A percentile compares a stretch with the other conserved stretches of the same genome.
Evolutionary conservation across 1,284 basidiomycete genomes (phyloP).

Genomic region (Boletus nobilissimus): DNA sequence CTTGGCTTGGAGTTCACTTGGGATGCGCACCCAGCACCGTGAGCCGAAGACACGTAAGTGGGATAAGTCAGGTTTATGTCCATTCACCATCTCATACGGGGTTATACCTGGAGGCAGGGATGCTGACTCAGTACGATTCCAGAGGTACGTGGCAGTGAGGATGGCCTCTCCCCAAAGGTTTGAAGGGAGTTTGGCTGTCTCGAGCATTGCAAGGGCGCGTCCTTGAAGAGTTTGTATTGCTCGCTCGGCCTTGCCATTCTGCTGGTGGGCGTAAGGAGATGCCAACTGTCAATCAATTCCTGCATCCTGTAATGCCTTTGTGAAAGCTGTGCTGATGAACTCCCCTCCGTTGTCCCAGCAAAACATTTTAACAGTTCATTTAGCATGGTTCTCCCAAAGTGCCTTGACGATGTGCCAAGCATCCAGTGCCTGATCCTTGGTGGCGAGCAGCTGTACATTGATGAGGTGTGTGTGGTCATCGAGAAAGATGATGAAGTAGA

Average conservation of each 20-base stretch:
- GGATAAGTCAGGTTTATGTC: neutral
- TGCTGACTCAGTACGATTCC: neutral
- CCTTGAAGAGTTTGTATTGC: neutral
- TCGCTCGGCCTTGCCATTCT: neutral
- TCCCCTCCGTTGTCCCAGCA: neutral
- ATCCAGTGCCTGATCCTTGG: neutral
- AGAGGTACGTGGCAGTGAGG: neutral
- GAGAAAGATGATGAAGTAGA: constrained; percentile 7
- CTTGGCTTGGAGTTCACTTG: no score
- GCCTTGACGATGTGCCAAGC: neutral
- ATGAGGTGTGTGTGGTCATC: constrained; percentile 2
- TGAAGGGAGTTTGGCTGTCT: neutral
- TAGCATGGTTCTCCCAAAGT: neutral
- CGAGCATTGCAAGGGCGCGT: neutral
- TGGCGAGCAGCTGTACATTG: neutral
- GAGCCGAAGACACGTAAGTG: neutral
- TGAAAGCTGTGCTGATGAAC: neutral
- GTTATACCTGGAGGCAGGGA: neutral
- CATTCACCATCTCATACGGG: neutral
- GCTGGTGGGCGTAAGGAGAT: neutral
- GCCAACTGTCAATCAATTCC: neutral
- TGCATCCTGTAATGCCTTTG: neutral
- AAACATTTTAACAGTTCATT: neutral
- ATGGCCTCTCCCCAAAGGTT: neutral
- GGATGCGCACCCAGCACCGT: neutral